Evolutionary conservation across 2,329 filamentous ascomycete species (phyloP), one percentile per base, ranked within the genome.

Genomic region (Ophiostoma australiae): DNA sequence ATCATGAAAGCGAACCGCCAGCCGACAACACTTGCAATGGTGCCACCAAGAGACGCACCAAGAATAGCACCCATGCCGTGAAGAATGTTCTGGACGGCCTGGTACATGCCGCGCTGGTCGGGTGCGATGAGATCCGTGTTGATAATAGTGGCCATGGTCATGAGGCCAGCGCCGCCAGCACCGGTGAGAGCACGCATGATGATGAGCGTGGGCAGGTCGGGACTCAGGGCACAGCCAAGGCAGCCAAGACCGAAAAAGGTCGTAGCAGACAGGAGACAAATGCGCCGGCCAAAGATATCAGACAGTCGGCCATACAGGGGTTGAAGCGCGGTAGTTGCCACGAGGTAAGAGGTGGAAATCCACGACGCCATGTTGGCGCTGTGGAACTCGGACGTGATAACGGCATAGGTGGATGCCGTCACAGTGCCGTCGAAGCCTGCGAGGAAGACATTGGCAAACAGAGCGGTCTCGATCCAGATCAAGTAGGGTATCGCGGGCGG

Each of bases 261-360:
- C n/a, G 80, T 80, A 0, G 87, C 88, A 74, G 89, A 87, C 6
- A 92, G 81, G 6, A 93, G 80, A 73, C 86, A 88, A 76, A 84
- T 75, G 76, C 91, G 91, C 6, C 90, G 85, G 13, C 90, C 89
- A 75, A 91, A 91, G 41, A 92, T 90, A 70, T 77, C 76, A 15
- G 74, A 76, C 8, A 77, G 71, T 61, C 76, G 76, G n/a, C 76
- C 76, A 67, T 90, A 93, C 0, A 93, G 80, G 0, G 91, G 91
- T 77, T 94, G 91, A 75, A 90, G 92, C 31, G 89, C 89, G 3
- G 90, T 91, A 69, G 92, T 80, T 1, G 91, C 92, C 69, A 94
- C 82, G 75, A 93, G 90, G 78, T 94, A 91, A 10, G 84, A 82
- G 0, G 84, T 86, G 7, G 84, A 84, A 1, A 83, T 83, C 85